Base-by-base conservation (phyloP, 1,284 basidiomycete species). In the Ceratorhiza oryzae-sativae region DNA sequence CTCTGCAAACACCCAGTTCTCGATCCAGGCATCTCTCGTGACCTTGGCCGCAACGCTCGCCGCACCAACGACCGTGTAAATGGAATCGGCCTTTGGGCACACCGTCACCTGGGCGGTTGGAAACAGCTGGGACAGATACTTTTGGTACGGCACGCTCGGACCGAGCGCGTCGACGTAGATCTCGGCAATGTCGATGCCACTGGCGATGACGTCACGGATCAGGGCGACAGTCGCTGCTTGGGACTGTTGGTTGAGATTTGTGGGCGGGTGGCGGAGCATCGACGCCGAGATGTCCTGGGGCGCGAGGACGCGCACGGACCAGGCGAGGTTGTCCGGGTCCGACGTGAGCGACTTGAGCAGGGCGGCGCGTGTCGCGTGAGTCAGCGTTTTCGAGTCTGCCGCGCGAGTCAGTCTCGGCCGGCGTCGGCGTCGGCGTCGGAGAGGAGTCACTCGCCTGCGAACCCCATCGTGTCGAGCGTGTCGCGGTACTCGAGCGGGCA, bases 21-120 rank as follows among this genome's bases (percentile, higher is more conserved):
- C 91, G 23, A 99, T 84, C 81, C 94, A 95, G 3, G 90, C 87
- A 78, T 99, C 97, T 75, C 97, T 85, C 0, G 97, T 99, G 27
- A 96, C 95, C 81, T 99, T 99, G 3, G 97, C 97, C 3, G 95
- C 93, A 36, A 99, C 94, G 79, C 93, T 95, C 1, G 97, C 97
- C 5, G 97, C 97, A 23, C 95, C 93, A 71, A 99, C 97, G 74
- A 99, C 95, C 77, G 96, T 97, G 85, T 90, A 99, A 76, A 95
- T 90, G 20, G 91, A 91, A 80, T 99, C 97, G 15, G 97, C 97
- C 82, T 99, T 98, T 32, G 89, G 89, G 20, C 91, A 88, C 13
- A 99, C 97, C 0, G 93, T 95, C 80, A 98, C 96, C 49, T 85
- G 82, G 75, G 97, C 91, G 1, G 87, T 88, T 0, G 93, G 92